A percentile compares a stretch with the other conserved stretches of the same genome.
These are phyloP conservation scores for Cystobasidium onofrii DNA, from an alignment of 768 basidiomycete genomes.

Conservation along the genomic window DNA sequence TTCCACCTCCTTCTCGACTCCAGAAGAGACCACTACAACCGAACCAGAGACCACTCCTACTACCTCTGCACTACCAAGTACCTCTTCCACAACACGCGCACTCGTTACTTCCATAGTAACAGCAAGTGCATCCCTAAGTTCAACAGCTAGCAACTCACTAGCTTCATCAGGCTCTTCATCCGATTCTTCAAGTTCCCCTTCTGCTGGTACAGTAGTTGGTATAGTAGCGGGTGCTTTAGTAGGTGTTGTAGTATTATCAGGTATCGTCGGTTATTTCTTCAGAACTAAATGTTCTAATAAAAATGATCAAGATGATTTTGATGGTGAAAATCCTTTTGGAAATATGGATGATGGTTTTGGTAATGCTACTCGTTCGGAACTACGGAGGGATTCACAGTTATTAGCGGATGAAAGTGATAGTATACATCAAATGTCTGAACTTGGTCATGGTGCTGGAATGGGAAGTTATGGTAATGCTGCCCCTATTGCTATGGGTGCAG, in stretches of 20 bases:
- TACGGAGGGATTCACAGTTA: neutral
- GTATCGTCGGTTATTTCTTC: constrained; percentile 31
- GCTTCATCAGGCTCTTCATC: neutral
- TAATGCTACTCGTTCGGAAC: neutral
- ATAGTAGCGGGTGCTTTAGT: constrained; percentile 32
- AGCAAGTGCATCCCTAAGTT: neutral
- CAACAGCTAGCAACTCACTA: neutral
- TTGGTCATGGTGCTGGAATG: constrained; percentile 13
- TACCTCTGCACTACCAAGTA: neutral
- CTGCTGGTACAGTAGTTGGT: constrained; percentile 30
- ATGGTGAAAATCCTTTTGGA: constrained; percentile 26
- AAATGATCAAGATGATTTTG: constrained; percentile 22
- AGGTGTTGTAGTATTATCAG: constrained; percentile 28
- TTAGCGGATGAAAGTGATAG: constrained; percentile 13
- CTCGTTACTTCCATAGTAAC: constrained; percentile 29
- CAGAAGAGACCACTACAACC: neutral
- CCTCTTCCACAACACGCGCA: neutral
- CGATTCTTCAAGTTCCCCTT: constrained; percentile 3
- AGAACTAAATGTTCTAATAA: constrained; percentile 12
- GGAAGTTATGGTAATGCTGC: neutral
- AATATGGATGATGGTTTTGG: constrained; percentile 10
- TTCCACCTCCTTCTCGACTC: neutral
- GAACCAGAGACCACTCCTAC: neutral
- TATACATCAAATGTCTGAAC: constrained; percentile 29
- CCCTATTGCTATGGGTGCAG: neutral